Evolutionary conservation across 2,329 filamentous ascomycete species (phyloP), one percentile per base, ranked within the genome.

Genomic region (Mollisia scopiformis): DNA sequence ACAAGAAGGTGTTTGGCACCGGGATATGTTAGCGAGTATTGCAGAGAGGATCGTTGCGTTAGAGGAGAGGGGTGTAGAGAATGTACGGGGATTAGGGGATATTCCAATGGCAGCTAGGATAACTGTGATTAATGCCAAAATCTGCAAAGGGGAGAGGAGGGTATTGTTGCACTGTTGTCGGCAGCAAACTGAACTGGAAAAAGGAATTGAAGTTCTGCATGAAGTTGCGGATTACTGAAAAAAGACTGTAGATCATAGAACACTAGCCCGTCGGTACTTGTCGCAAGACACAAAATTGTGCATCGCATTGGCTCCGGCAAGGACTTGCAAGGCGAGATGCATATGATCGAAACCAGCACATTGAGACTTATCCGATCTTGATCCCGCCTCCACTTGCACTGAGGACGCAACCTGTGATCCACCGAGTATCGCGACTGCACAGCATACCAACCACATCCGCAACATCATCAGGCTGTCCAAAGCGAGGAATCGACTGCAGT

Each of bases 331-430:
- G 21, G n/a, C n/a, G n/a, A n/a, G n/a, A n/a, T n/a, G n/a, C n/a
- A n/a, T n/a, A n/a, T n/a, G n/a, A n/a, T n/a, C n/a, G n/a, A n/a
- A n/a, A n/a, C n/a, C n/a, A n/a, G n/a, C n/a, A n/a, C n/a, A n/a
- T n/a, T n/a, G n/a, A n/a, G n/a, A n/a, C n/a, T 60, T 25, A 65
- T 53, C 62, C 60, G 37, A 76, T 74, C 55, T 76, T 76, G 25
- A 74, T 71, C 6, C 73, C 72, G 1, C 75, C 75, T 41, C 74
- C 74, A 50, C 71, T 76, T 0, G 74, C 75, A 63, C 73, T 73
- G 16, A 76, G 30, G 4, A 76, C 74, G 39, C 66, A 71, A 0
- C 75, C 74, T 0, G 75, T 77, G 14, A 76, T 74, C 75, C 75
- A 76, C 54, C 74, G 63, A 0, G 70, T 72, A 58, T 74, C 74